phyloP scores from a whole-genome alignment of 2,329 filamentous ascomycete genomes.

The Ambrosiella beaveri region DNA sequence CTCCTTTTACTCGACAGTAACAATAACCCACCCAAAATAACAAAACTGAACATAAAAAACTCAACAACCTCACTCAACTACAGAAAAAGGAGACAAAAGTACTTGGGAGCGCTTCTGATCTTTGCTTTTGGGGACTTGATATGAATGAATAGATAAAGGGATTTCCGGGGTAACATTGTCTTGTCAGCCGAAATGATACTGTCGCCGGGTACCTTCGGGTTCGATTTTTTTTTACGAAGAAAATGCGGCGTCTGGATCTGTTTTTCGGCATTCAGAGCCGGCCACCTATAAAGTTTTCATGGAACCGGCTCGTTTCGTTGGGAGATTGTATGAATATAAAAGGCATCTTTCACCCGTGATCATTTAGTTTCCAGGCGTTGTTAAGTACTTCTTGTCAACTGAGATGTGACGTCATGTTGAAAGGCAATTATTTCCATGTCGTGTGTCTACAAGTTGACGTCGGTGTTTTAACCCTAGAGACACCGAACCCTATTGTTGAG shows the following conservation, averaged over 20 bases:
- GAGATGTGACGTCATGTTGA: neutral
- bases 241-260: conserved; percentile 5
- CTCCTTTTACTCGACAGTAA: conserved; percentile 12
- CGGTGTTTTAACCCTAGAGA: neutral
- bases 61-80: conserved; percentile 2
- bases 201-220: neutral
- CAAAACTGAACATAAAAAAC: conserved; percentile 12
- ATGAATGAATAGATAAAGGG: conserved; percentile 10
- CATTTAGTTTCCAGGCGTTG: neutral
- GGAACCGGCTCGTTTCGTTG: neutral
- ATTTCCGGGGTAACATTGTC: conserved; percentile 3
- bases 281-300: neutral
- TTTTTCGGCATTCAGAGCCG: conserved; percentile 1
- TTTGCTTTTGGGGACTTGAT: conserved; percentile 5
- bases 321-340: neutral
- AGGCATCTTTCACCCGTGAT: neutral
- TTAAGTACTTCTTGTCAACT: neutral
- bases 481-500: neutral
- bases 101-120: conserved; percentile 1
- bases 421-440: neutral
- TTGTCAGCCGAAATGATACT: neutral
- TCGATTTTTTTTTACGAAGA: neutral
- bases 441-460: no score
- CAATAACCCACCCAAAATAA: conserved; percentile 13
- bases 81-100: neutral